Evolutionary conservation across 768 basidiomycete species (phyloP), one percentile per base, ranked within the genome.

Genomic region (Tephrocybe sp.): DNA sequence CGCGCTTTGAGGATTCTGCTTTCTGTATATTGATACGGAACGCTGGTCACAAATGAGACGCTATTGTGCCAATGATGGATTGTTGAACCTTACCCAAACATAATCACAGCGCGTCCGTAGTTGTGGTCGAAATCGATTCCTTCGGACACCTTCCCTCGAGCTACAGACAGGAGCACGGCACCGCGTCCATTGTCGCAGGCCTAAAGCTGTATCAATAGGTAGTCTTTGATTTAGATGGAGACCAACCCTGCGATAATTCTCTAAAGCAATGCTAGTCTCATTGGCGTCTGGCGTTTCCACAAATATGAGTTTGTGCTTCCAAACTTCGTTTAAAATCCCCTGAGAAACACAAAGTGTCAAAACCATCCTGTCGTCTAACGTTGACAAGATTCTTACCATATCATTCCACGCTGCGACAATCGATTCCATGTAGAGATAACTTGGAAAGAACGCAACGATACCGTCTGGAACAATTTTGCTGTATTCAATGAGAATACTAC

Each of bases 101-200:
- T 97, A 65, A 99, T 93, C 64, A 98, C 94, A 57, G 97, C 97
- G 42, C 97, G 82, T 1, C 97, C 97, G 64, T 98, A 99, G 65
- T 99, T 97, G 69, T 99, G 97, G 65, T 99, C 97, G 62, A 99
- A 99, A 82, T 99, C 97, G 61, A 99, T 99, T n/a, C 97, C 97
- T 69, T 99, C 97, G 0, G 97, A 98, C 0, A 99, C 97, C 67
- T 99, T 99, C 3, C 97, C 97, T 74, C 97, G 85, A 23, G 97
- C 97, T 27, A 99, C 97, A 19, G 97, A 97, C 33, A 99, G 75
- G 24, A 99, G 75, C 23, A 98, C 94, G 16, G 97, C 97, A 1
- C 97, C 97, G 42, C 97, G 83, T 34, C 97, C 97, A 63, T 99
- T 99, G 67, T 98, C 93, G 65, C 97, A 99, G 23, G 97, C 97